Conservation (phyloP, 805 yeast genomes). For the Wickerhamiella kurtzmanii region DNA sequence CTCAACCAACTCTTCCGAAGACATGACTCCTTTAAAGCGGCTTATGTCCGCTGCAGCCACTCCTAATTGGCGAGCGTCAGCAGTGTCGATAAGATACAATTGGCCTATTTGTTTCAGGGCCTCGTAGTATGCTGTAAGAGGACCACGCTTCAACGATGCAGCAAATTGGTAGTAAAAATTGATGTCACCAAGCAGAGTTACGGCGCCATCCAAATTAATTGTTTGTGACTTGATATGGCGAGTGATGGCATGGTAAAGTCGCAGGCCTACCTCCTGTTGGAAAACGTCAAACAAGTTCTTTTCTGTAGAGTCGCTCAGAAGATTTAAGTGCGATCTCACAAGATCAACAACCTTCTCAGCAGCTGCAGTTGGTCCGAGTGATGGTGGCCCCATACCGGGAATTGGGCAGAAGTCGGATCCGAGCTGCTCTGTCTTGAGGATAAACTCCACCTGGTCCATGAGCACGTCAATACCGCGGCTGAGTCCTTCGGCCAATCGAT, state of each 20-base stretch:
- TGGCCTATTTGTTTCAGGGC: constrained; percentile 79
- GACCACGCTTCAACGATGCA: constrained; percentile 35
- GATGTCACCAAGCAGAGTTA: constrained; percentile 66
- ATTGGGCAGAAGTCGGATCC: constrained; percentile 52
- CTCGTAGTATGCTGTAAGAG: constrained; percentile 57
- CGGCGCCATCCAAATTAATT: constrained; percentile 71
- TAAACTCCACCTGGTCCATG: constrained; percentile 62
- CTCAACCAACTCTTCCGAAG: constrained; percentile 89
- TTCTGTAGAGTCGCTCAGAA: constrained; percentile 72
- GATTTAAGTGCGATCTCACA: constrained; percentile 54
- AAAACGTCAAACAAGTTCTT: constrained; percentile 80
- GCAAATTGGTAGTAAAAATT: constrained; percentile 68
- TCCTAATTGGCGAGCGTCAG: constrained; percentile 74
- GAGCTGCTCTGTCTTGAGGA: constrained; percentile 40
- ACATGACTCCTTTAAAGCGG: constrained; percentile 76
- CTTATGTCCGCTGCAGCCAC: constrained; percentile 68
- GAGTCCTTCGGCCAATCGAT: constrained; percentile 81
- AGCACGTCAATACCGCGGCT: constrained; percentile 85
- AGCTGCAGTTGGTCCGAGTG: constrained; percentile 40
- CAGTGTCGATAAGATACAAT: constrained; percentile 56
- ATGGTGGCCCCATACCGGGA: constrained; percentile 11
- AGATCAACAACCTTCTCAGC: constrained; percentile 50
- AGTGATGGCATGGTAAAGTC: constrained; percentile 64
- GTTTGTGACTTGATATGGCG: constrained; percentile 62
- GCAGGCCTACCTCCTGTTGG: constrained; percentile 83